Conservation (phyloP, 1,139 yeast genomes). For the Lodderomyces oxycetoniae region DNA sequence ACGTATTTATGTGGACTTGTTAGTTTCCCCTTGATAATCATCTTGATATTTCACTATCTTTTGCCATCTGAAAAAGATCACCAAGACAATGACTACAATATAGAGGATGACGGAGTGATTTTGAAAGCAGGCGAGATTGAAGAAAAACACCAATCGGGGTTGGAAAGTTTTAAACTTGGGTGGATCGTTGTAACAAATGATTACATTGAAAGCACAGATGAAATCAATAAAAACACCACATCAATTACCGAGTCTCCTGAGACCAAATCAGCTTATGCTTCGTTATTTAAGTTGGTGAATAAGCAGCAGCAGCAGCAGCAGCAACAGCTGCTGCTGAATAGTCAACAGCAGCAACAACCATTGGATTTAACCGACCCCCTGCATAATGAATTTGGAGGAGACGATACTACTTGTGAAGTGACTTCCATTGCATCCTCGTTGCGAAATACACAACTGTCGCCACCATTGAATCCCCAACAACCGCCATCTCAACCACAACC, state of each 20-base stretch:
- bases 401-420: neutral
- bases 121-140: conserved; percentile 60
- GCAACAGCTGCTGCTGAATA: conserved; percentile 1
- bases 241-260: conserved; percentile 36
- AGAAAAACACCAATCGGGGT: conserved; percentile 55
- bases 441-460: conserved; percentile 1
- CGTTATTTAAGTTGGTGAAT: conserved; percentile 52
- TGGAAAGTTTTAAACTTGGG: conserved; percentile 64
- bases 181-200: conserved; percentile 84
- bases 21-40: conserved; percentile 62
- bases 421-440: conserved; percentile 5
- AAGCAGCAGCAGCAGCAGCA: conserved; percentile 7
- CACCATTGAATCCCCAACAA: conserved; percentile 4
- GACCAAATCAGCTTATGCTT: conserved; percentile 53
- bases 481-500: conserved; percentile 7
- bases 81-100: conserved; percentile 9
- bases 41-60: conserved; percentile 32
- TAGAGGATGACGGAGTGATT: conserved; percentile 15
- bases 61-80: conserved; percentile 22
- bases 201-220: conserved; percentile 49
- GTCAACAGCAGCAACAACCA: conserved; percentile 9
- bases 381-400: conserved; percentile 1
- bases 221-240: conserved; percentile 30
- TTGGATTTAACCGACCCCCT: conserved; percentile 5
- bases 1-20: conserved; percentile 68